Base-by-base conservation (phyloP, 305 asterid species). In the Coffea humblotiana region DNA sequence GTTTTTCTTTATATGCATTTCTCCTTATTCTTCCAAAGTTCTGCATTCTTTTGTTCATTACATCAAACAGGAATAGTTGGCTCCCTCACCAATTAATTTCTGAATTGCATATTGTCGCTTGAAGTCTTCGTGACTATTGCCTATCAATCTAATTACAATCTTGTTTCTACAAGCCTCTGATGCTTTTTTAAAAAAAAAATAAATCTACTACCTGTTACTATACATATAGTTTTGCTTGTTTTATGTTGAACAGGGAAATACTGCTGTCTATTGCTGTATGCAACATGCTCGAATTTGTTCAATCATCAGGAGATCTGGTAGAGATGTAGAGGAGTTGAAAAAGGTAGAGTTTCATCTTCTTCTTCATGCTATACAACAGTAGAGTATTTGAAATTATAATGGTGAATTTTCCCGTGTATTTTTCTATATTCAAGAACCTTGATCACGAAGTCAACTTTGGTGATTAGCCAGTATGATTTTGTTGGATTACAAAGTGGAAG, bases 201-300 rank as follows among this genome's bases (percentile, higher is more conserved):
- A 65, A 79, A 58, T 27, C 81, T 27, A 3, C 27, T 7, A 35
- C 37, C 72, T n/a, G 12, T 69, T 14, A 8, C 23, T 10, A 3
- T 70, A 40, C 25, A 37, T 79, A 75, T 60, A 52, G 47, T 51
- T 66, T 56, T 69, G 48, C 27, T 6, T 37, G 14, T 72, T 48
- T 76, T 66, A 40, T 78, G 40, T 21, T 69, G 75, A 29, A 79
- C 95, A 96, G 98, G 99, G 99, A 74, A 92, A 96, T 80, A 96
- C 98, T 54, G 98, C 99, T 82, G 99, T 96, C 25, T 96, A 96
- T 83, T 96, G 88, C 84, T 90, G 80, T 96, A 94, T 83, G 99
- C 98, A 54, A 54, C 99, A 96, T 89, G 97, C 99, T 87, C 93
- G 98, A 80, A 92, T 96, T 78, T 91, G 98, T 92, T 96, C 98